phyloP scores from a whole-genome alignment of 73 alveolate species.

The Blepharisma japonicum region DNA sequence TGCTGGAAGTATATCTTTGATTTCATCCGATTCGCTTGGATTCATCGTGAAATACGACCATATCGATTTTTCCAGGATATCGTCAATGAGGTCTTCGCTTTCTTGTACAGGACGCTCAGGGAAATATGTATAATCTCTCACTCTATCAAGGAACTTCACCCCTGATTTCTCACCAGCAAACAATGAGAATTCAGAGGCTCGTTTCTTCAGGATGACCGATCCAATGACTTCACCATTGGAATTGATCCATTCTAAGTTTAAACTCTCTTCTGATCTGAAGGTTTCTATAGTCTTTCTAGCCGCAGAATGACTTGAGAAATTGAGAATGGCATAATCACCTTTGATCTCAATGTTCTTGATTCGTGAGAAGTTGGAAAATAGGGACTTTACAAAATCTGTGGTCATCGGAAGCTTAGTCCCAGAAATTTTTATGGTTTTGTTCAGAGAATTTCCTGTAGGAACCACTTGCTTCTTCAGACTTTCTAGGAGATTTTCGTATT shows the following conservation, averaged over 20 bases:
- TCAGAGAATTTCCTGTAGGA: constrained; percentile 6
- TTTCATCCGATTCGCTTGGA: too few relatives aligned
- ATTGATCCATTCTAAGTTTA: neutral
- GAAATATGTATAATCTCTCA: too few relatives aligned
- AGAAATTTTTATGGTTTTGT: neutral
- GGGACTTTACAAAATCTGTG: neutral
- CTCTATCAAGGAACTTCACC: too few relatives aligned
- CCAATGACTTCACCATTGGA: neutral
- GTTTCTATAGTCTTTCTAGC: constrained; percentile 7
- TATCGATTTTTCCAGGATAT: too few relatives aligned
- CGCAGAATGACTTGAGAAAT: constrained; percentile 18
- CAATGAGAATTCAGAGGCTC: too few relatives aligned
- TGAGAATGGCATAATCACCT: neutral
- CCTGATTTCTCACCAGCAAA: too few relatives aligned
- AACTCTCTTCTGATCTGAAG: neutral
- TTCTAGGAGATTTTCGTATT: neutral
- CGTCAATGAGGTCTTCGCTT: too few relatives aligned
- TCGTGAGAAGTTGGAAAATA: neutral
- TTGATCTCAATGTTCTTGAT: neutral
- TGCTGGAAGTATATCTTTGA: too few relatives aligned
- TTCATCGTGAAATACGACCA: too few relatives aligned
- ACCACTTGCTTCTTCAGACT: neutral
- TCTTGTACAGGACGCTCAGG: too few relatives aligned
- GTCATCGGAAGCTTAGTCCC: neutral
- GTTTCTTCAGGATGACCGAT: too few relatives aligned